Conservation (phyloP, 352 stramenopile genomes). For the Pythium chondricola region DNA sequence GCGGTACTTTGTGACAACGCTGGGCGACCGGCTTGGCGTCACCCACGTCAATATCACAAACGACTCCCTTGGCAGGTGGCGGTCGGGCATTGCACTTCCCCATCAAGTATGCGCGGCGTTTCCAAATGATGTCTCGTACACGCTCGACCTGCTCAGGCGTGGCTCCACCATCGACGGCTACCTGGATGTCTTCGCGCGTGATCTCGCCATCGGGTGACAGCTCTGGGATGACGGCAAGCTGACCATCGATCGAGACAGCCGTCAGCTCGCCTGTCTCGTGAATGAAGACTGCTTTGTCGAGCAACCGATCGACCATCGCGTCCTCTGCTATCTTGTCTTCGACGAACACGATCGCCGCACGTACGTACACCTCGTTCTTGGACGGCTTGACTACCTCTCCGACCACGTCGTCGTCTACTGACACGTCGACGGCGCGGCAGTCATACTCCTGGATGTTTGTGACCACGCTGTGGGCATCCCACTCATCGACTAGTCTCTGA, state of each 20-base stretch:
- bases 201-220: conserved; percentile 3
- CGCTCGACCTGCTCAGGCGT: conserved; percentile 11
- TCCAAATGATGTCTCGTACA: conserved; percentile 18
- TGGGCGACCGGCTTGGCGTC: conserved; percentile 18
- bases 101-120: conserved; percentile 14
- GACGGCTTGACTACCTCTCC: no score
- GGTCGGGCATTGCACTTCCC: conserved; percentile 19
- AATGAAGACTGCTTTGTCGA: conserved; percentile 3
- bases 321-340: background rate
- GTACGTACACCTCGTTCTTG: no score
- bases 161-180: background rate
- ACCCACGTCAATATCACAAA: conserved; percentile 30
- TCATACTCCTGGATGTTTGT: no score
- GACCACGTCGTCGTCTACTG: no score
- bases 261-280: conserved; percentile 10
- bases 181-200: conserved; percentile 15
- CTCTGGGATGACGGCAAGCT: conserved; percentile 21
- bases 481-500: no score
- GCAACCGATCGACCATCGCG: background rate
- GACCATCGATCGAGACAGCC: conserved; percentile 8
- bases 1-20: conserved; percentile 2
- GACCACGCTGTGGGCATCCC: no score
- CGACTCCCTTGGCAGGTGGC: conserved; percentile 6
- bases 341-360: background rate
- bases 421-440: no score